Evolutionary conservation across 257 asterid genomes (phyloP).

Genomic region (Solanum bukasovii): DNA sequence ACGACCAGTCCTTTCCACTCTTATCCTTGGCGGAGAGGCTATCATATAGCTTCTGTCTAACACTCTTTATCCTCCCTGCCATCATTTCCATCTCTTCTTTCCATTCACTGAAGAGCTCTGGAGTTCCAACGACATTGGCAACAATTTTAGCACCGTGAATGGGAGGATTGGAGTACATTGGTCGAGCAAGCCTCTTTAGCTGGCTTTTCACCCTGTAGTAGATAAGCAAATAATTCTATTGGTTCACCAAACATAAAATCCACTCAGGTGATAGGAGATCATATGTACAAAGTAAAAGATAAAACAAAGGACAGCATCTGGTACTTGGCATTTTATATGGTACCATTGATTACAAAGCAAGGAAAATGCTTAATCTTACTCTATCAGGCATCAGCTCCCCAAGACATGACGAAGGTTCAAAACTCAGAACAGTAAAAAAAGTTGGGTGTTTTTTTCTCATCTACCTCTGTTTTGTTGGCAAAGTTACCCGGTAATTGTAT

Average conservation of each 20-base stretch:
- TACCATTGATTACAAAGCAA: not conserved
- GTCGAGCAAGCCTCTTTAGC: constrained; percentile 85
- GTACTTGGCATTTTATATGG: not conserved
- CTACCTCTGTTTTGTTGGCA: not conserved
- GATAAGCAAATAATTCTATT: not conserved
- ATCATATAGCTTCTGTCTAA: constrained; percentile 62
- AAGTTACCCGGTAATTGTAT: not conserved
- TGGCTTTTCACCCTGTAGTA: constrained; percentile 82
- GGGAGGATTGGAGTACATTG: constrained; percentile 98
- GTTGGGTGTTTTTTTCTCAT: not conserved
- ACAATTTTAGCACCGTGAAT: constrained; percentile 92
- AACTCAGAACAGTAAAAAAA: not conserved
- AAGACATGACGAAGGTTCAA: not conserved
- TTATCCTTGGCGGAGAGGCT: constrained; percentile 53
- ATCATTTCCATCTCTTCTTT: constrained; percentile 85
- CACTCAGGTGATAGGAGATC: not conserved
- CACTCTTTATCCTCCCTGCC: constrained; percentile 95
- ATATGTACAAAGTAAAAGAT: not conserved
- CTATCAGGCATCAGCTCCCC: not conserved
- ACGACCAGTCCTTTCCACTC: constrained; percentile 93
- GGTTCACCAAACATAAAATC: not conserved
- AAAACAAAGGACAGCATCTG: not conserved
- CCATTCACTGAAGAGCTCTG: constrained; percentile 78
- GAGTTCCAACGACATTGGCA: constrained; percentile 76
- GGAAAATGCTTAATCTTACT: not conserved